Evolutionary conservation across 495 filamentous ascomycete species (phyloP).

Genomic region (Neurospora tetraspora): DNA sequence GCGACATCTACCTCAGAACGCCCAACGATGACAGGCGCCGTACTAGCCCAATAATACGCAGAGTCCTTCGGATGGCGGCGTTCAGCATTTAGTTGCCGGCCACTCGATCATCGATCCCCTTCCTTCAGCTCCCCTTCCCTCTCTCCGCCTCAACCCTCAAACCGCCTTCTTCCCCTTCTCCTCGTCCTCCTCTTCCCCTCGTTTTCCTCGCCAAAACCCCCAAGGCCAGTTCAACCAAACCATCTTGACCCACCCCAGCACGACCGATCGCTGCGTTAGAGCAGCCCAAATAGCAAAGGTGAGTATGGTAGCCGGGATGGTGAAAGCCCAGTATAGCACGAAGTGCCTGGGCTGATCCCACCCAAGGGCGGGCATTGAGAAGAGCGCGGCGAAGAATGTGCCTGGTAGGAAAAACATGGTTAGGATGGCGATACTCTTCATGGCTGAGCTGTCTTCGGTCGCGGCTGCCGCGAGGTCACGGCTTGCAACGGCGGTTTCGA

Average conservation of each 20-base stretch:
- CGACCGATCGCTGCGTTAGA: not conserved
- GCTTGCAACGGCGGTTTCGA: slow-evolving; percentile 10
- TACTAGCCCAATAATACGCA: not conserved
- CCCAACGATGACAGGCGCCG: not conserved
- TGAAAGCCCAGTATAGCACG: not conserved
- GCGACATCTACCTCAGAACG: no score
- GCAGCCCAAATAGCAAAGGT: not conserved
- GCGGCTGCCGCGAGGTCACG: slow-evolving; percentile 31
- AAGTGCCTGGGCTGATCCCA: not conserved
- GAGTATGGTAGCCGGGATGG: not conserved
- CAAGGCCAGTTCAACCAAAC: not conserved
- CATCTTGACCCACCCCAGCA: not conserved
- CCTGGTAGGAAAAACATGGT: slow-evolving; percentile 47
- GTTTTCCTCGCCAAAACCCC: not conserved
- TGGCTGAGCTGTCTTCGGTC: slow-evolving; percentile 36
- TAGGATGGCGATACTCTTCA: slow-evolving; percentile 44
- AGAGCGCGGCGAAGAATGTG: slow-evolving; percentile 35
- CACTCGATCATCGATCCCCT: not conserved
- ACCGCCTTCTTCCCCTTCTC: not conserved
- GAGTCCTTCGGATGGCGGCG: not conserved
- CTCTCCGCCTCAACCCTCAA: not conserved
- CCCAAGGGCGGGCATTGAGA: slow-evolving; percentile 5
- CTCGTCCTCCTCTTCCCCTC: not conserved
- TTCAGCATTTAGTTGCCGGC: not conserved
- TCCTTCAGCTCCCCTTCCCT: not conserved